Evolutionary conservation across 1,284 basidiomycete genomes (phyloP).

Genomic region (Athelia sp.): DNA sequence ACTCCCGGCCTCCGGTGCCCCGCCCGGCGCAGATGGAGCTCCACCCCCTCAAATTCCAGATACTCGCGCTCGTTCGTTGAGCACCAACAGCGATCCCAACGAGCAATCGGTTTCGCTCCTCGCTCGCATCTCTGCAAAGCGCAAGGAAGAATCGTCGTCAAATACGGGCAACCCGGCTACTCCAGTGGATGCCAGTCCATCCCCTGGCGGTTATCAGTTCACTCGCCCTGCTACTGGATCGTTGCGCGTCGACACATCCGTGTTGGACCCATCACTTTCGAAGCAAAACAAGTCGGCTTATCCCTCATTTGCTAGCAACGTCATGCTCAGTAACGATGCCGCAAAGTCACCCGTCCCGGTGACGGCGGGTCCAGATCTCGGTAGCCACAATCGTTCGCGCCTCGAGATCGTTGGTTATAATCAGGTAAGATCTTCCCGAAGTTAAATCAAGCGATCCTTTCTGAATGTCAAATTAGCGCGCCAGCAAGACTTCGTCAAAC

Average conservation of each 20-base stretch:
- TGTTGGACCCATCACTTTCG: conserved; percentile 50
- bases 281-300: conserved; percentile 81
- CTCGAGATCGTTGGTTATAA: conserved; percentile 67
- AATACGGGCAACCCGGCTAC: conserved; percentile 28
- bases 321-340: conserved; percentile 57
- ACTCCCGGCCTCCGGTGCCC: conserved; percentile 56
- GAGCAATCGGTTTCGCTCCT: conserved; percentile 66
- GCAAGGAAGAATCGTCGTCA: conserved; percentile 40
- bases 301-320: conserved; percentile 69
- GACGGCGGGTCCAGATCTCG: conserved; percentile 77
- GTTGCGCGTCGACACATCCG: conserved; percentile 67
- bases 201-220: conserved; percentile 41
- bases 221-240: conserved; percentile 59
- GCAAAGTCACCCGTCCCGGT: conserved; percentile 72
- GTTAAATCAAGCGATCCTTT: not conserved
- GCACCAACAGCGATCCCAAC: conserved; percentile 73
- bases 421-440: conserved; percentile 40
- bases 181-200: conserved; percentile 38
- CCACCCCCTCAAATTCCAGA: conserved; percentile 45
- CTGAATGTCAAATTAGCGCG: conserved; percentile 31
- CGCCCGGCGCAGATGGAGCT: conserved; percentile 43
- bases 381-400: conserved; percentile 62
- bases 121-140: conserved; percentile 66
- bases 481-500: conserved; percentile 46
- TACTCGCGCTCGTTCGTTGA: conserved; percentile 64